phyloP scores from a whole-genome alignment of 2,329 filamentous ascomycete genomes.

The Bipolaris zeicola region DNA sequence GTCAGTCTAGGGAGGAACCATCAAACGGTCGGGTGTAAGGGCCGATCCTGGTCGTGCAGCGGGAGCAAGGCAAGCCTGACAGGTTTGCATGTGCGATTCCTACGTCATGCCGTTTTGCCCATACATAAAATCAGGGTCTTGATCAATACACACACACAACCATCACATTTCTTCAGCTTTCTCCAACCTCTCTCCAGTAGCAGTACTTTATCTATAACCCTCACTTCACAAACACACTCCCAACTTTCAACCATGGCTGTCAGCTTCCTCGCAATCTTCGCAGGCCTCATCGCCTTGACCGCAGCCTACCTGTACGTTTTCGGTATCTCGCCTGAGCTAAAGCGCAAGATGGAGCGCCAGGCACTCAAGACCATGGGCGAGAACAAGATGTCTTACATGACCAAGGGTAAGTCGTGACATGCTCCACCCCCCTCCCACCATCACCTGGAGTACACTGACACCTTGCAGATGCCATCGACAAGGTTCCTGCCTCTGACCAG shows the following conservation, averaged over 20 bases:
- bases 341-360: slow-evolving; percentile 54
- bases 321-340: slow-evolving; percentile 55
- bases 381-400: slow-evolving; percentile 54
- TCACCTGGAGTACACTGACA: slow-evolving; percentile 13
- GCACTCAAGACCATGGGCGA: slow-evolving; percentile 59
- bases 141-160: slow-evolving; percentile 9
- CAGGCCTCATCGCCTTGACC: slow-evolving; percentile 38
- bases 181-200: slow-evolving; percentile 5
- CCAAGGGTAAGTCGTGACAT: slow-evolving; percentile 40
- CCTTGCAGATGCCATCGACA: slow-evolving; percentile 45
- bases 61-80: slow-evolving; percentile 17
- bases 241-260: slow-evolving; percentile 30
- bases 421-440: not conserved
- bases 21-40: slow-evolving; percentile 5
- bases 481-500: slow-evolving; percentile 47
- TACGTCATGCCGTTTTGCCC: slow-evolving; percentile 24
- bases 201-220: slow-evolving; percentile 3
- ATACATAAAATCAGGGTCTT: slow-evolving; percentile 19
- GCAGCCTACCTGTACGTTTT: slow-evolving; percentile 54
- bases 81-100: slow-evolving; percentile 16
- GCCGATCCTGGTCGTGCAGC: slow-evolving; percentile 3
- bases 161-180: slow-evolving; percentile 8
- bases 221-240: slow-evolving; percentile 1
- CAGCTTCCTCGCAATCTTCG: slow-evolving; percentile 39
- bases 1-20: not conserved